Base-by-base conservation (phyloP, 2,329 filamentous ascomycete genomes). In the Fusarium sp. region DNA sequence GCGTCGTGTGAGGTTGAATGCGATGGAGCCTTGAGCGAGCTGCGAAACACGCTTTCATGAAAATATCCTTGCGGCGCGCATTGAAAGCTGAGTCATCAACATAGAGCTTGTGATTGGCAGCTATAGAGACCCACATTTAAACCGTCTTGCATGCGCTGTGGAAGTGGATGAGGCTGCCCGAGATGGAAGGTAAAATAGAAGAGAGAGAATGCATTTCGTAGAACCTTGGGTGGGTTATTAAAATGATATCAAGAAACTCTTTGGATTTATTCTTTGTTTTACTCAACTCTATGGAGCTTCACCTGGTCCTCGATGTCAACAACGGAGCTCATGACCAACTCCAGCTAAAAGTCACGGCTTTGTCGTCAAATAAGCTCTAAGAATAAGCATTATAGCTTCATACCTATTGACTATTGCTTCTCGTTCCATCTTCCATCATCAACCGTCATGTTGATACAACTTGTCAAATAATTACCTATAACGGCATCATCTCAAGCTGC, bases 51-150 rank as follows among this genome's bases (percentile, higher is more conserved):
- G 73, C 73, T 66, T 60, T 73, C 61, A 58, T 63, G 73, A 77
- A 77, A 77, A 76, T 77, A 76, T 76, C 58, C 71, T 62, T 54
- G 18, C 64, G 66, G 65, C 67, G 67, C 64, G 60, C 57, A 38
- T 31, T 56, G 16, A 16, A 8, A 70, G 73, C 73, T 74, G 73
- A 74, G 71, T 74, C 73, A 74, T 62, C 6, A 0, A 7, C 2
- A 3, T 1, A 2, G 1, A 25, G 46, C 5, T 34, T 38, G 3
- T 73, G 20, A 72, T 74, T 74, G 72, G 72, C 8, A 1, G 9
- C 0, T 2, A 2, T 1, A 25, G 42, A 10, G 49, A 9, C 42
- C 68, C 68, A 70, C 36, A 68, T 25, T 60, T 56, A 13, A 13
- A 31, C 18, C n/a, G 16, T 38, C 23, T 23, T 33, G 49, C 46